Conservation (phyloP, 2,329 filamentous ascomycete species). For the Microdochium nivale region DNA sequence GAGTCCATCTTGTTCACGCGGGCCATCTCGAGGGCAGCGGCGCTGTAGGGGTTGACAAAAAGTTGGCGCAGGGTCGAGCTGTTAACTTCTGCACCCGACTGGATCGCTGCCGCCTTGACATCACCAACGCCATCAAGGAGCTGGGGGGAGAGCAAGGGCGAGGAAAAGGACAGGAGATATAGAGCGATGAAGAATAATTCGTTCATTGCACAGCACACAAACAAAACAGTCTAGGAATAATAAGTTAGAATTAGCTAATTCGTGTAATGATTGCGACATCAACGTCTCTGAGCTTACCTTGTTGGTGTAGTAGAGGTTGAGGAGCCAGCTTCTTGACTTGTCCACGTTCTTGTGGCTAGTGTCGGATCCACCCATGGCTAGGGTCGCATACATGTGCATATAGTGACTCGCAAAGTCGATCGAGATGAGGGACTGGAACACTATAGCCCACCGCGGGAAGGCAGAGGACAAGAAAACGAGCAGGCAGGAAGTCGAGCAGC, state of each 20-base stretch:
- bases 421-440: slow-evolving; percentile 90
- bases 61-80: slow-evolving; percentile 63
- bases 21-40: slow-evolving; percentile 84
- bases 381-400: slow-evolving; percentile 96
- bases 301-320: slow-evolving; percentile 96
- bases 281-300: slow-evolving; percentile 51
- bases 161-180: slow-evolving; percentile 95
- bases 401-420: slow-evolving; percentile 95
- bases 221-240: slow-evolving; percentile 66
- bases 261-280: not conserved
- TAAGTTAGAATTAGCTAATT: slow-evolving; percentile 8
- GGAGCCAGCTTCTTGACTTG: slow-evolving; percentile 74
- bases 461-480: slow-evolving; percentile 91
- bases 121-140: slow-evolving; percentile 58
- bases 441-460: slow-evolving; percentile 85
- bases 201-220: slow-evolving; percentile 82
- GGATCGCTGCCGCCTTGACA: slow-evolving; percentile 39
- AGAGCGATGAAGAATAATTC: slow-evolving; percentile 97
- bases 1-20: slow-evolving; percentile 89
- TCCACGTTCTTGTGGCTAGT: slow-evolving; percentile 92
- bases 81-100: slow-evolving; percentile 62
- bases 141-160: slow-evolving; percentile 77
- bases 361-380: slow-evolving; percentile 74
- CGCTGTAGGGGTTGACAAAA: slow-evolving; percentile 85
- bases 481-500: slow-evolving; percentile 91